Percentiles rank a stretch among this genome's conserved stretches.
Conservation (phyloP, 164 flowering plant species). For the Sedum album region DNA sequence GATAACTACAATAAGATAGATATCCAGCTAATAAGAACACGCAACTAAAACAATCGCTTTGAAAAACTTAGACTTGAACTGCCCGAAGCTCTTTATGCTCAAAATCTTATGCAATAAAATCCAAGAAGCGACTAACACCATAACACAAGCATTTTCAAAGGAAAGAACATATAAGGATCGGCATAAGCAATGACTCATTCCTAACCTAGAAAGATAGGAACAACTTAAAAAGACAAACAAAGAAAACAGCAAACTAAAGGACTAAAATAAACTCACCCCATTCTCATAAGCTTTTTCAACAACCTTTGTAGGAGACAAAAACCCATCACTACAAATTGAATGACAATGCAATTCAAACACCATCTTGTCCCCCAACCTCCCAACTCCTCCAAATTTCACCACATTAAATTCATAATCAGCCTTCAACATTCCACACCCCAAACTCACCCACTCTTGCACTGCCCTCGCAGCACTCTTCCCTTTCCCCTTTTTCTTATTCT, state of each 20-base stretch:
- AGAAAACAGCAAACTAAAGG: background rate
- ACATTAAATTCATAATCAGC: slow-evolving; percentile 44
- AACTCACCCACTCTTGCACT: slow-evolving; percentile 66
- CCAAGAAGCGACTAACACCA: background rate
- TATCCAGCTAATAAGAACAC: background rate
- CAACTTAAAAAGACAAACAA: background rate
- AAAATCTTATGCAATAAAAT: background rate
- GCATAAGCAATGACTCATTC: background rate
- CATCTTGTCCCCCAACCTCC: slow-evolving; percentile 28
- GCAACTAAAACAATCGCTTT: background rate
- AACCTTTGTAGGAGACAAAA: slow-evolving; percentile 70
- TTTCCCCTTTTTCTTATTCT: slow-evolving; percentile 41
- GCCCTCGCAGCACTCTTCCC: slow-evolving; percentile 44
- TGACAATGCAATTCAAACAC: slow-evolving; percentile 90
- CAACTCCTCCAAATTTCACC: slow-evolving; percentile 9
- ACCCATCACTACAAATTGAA: slow-evolving; percentile 84
- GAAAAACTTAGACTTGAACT: background rate
- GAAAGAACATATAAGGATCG: background rate
- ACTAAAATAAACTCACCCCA: slow-evolving; percentile 86
- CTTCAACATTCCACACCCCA: slow-evolving; percentile 17
- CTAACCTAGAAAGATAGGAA: background rate
- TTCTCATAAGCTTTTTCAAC: slow-evolving; percentile 85
- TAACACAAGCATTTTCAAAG: background rate
- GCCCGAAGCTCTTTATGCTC: background rate
- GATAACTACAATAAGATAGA: background rate